Conservation (phyloP, 768 basidiomycete genomes). For the Candolleomyces eurysporus region DNA sequence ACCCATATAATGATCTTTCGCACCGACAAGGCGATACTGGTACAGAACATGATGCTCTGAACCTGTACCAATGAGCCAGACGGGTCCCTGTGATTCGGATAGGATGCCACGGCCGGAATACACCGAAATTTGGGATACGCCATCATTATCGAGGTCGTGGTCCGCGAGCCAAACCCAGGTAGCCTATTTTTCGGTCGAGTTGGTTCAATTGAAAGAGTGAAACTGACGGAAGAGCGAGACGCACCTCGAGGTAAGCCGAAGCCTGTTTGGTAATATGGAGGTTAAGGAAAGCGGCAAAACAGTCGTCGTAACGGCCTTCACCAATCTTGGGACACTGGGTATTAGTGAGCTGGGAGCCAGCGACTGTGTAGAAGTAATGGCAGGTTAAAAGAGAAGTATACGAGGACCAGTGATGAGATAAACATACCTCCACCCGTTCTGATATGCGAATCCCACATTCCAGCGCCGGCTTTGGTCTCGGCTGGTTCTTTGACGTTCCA, state of each 20-base stretch:
- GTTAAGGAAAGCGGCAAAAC: conserved; percentile 64
- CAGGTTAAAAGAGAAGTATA: not conserved
- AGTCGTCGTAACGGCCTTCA: conserved; percentile 39
- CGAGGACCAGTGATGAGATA: not conserved
- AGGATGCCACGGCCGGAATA: conserved; percentile 73
- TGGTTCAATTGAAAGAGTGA: not conserved
- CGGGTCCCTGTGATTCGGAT: conserved; percentile 72
- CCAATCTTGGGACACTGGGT: conserved; percentile 44
- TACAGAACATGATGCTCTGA: conserved; percentile 68
- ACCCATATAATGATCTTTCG: conserved; percentile 67
- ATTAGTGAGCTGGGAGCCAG: conserved; percentile 51
- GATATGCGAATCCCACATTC: conserved; percentile 60
- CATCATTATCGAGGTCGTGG: conserved; percentile 65
- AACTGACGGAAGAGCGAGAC: not conserved
- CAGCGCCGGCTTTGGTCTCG: conserved; percentile 51
- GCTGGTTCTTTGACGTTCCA: conserved; percentile 64
- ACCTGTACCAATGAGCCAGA: conserved; percentile 80
- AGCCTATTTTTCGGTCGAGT: conserved; percentile 13
- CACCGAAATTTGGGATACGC: conserved; percentile 46
- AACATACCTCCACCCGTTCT: conserved; percentile 27
- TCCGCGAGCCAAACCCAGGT: conserved; percentile 83
- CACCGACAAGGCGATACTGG: conserved; percentile 64
- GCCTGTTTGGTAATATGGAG: conserved; percentile 57
- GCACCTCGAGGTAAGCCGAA: conserved; percentile 60
- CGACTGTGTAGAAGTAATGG: conserved; percentile 28